Evolutionary conservation across 148 eudicot genomes (phyloP), one percentile per base, ranked within the genome.

Genomic region (Oxyria digyna): DNA sequence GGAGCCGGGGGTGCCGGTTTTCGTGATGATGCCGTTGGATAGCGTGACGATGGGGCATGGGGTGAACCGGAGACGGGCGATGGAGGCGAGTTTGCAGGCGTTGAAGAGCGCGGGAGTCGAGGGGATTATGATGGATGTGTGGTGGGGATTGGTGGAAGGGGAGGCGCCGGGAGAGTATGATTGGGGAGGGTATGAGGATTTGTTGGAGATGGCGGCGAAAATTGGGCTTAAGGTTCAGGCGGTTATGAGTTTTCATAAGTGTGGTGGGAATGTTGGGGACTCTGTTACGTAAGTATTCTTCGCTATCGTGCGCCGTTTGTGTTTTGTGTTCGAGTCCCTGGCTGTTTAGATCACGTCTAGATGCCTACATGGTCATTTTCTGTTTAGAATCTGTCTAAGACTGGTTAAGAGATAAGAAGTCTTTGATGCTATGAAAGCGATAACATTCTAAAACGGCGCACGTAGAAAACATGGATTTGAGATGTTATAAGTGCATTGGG

Each of bases 71-170:
- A 76, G 73, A 74, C 81, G 83, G 75, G 89, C 89, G 65, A 85
- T 87, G 89, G 83, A 81, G 7, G 87, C 80, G 49, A 85, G 92
- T 29, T 29, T 87, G 70, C 79, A 77, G 75, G 89, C 92, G 59
- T 69, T 80, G 32, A 80, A 74, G 42, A 49, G 62, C 24, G 83
- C 87, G 0, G 88, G 84, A 0, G 89, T 88, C 3, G 88, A 86
- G 40, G 95, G 95, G 50, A 78, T 88, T 67, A 85, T 86, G 85
- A 78, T 86, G 77, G 88, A 88, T 65, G 95, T 88, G 1, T 88
- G 95, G 91, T 88, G 95, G 95, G 95, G 91, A 35, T 32, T 86
- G 23, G 83, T 88, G 70, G 95, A 88, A 80, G 71, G 79, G 62
- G 84, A 86, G 10, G 67, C 62, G 4, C 91, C 95, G 11, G 69